A percentile compares a stretch with the other conserved stretches of the same genome.
Conservation (phyloP, 2,329 filamentous ascomycete species). For the Cytospora piceae region DNA sequence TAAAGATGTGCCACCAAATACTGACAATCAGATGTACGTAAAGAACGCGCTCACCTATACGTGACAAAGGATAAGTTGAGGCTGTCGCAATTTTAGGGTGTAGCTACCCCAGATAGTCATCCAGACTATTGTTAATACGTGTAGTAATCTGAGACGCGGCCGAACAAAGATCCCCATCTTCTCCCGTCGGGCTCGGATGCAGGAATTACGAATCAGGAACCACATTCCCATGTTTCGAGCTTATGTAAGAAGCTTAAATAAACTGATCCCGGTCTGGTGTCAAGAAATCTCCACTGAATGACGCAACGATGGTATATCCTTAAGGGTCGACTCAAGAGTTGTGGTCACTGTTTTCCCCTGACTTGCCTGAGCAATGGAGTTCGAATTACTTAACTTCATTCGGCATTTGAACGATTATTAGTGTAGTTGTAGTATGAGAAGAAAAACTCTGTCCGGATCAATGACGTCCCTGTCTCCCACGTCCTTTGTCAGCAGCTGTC, state of each 20-base stretch:
- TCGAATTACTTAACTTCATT: too few species aligned
- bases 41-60: neutral
- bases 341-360: too few species aligned
- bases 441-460: neutral
- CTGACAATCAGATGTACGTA: neutral
- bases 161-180: too few species aligned
- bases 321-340: neutral
- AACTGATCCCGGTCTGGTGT: neutral
- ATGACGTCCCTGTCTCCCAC: neutral
- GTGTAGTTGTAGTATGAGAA: neutral
- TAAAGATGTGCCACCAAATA: neutral
- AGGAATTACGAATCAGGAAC: neutral
- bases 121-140: too few species aligned
- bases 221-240: neutral
- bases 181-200: neutral
- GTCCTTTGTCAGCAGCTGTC: neutral
- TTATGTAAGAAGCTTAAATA: conserved; percentile 1
- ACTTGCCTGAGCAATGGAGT: too few species aligned
- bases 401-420: too few species aligned
- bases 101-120: too few species aligned
- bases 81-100: too few species aligned
- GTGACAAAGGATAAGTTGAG: neutral
- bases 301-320: neutral
- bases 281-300: neutral
- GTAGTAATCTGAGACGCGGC: too few species aligned